phyloP scores from a whole-genome alignment of 2,329 filamentous ascomycete species.

The Paecilomyces dactylethromorphus region DNA sequence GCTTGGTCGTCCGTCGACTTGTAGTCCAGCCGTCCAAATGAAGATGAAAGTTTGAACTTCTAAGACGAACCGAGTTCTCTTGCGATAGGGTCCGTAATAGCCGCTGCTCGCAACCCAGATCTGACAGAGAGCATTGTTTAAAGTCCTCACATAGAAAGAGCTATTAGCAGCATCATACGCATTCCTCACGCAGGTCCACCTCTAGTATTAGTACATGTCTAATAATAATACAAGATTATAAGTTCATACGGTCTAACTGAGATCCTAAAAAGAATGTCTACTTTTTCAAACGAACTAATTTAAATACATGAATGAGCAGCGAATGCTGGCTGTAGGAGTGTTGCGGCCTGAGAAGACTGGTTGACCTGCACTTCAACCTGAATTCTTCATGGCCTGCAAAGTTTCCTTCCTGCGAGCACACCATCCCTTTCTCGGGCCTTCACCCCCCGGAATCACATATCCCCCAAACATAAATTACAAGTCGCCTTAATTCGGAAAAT shows the following conservation, averaged over 20 bases:
- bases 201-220: neutral
- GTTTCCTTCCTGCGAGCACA: slow-evolving; percentile 7
- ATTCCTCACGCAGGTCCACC: neutral
- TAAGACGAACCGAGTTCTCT: neutral
- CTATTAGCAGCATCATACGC: neutral
- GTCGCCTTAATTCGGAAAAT: slow-evolving; percentile 1
- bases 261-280: neutral
- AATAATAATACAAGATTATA: neutral
- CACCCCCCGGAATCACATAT: neutral
- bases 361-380: slow-evolving; percentile 39
- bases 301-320: slow-evolving; percentile 7
- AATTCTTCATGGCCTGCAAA: slow-evolving; percentile 3
- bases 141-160: neutral
- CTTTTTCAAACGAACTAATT: slow-evolving; percentile 2
- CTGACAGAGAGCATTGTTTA: no score
- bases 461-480: neutral
- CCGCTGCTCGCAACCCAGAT: no score
- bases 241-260: neutral
- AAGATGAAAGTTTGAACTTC: neutral
- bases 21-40: neutral
- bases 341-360: slow-evolving; percentile 8
- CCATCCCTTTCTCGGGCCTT: slow-evolving; percentile 9
- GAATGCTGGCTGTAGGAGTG: neutral
- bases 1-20: no score
- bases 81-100: no score